These are phyloP conservation scores for Debaryomyces prosopidis DNA, from an alignment of 805 yeast genomes.

Conservation along the genomic window DNA sequence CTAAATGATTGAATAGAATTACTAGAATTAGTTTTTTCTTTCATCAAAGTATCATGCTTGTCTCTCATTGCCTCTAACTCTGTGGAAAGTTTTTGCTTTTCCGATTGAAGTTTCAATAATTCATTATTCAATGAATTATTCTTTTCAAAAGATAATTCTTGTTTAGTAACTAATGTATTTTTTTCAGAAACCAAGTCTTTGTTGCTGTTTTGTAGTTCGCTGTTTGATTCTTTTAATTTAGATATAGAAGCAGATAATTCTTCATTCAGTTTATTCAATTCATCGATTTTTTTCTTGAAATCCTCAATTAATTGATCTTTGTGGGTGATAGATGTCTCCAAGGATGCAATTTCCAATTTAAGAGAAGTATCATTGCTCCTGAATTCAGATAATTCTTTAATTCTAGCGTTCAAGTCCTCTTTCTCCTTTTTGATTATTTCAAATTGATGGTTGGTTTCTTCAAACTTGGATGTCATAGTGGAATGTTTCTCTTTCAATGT, in stretches of 20 bases:
- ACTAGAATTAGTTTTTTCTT: conserved; percentile 35
- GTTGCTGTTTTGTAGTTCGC: conserved; percentile 39
- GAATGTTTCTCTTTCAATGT: conserved; percentile 20
- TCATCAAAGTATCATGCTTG: conserved; percentile 33
- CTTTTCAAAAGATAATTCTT: conserved; percentile 37
- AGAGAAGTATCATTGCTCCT: conserved; percentile 43
- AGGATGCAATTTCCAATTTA: conserved; percentile 50
- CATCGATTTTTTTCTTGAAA: conserved; percentile 33
- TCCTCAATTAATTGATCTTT: conserved; percentile 45
- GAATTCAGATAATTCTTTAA: conserved; percentile 26
- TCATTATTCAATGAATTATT: conserved; percentile 32
- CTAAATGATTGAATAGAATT: conserved; percentile 47
- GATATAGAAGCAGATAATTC: conserved; percentile 37
- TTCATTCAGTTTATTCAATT: conserved; percentile 39
- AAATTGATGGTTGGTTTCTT: conserved; percentile 20
- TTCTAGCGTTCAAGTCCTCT: conserved; percentile 34
- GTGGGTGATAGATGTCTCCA: conserved; percentile 44
- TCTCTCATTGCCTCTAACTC: conserved; percentile 41
- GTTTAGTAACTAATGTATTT: conserved; percentile 40
- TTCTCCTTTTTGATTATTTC: conserved; percentile 32
- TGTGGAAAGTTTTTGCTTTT: conserved; percentile 39
- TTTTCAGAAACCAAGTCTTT: conserved; percentile 37
- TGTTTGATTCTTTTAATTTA: conserved; percentile 40
- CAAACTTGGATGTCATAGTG: conserved; percentile 13
- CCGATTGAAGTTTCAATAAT: conserved; percentile 42